phyloP scores from a whole-genome alignment of 2,329 filamentous ascomycete species.

The Thyridium curvatum region DNA sequence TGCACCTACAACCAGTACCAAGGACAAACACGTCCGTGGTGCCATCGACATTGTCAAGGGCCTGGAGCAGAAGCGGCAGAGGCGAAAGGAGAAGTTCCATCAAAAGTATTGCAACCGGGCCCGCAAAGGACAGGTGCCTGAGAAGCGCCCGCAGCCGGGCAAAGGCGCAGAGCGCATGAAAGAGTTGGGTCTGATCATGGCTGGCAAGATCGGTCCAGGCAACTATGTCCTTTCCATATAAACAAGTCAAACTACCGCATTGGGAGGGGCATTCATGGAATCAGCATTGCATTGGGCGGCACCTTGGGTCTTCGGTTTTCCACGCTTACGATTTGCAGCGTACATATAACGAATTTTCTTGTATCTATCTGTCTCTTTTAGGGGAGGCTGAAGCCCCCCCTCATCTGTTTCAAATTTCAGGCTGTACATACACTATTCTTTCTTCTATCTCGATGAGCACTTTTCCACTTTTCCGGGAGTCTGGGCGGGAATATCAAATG shows the following conservation, averaged over 20 bases:
- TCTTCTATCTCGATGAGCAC: no score
- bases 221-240: conserved; percentile 74
- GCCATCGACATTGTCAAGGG: conserved; percentile 97
- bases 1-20: conserved; percentile 15
- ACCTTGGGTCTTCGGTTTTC: conserved; percentile 6
- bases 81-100: conserved; percentile 86
- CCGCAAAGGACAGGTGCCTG: conserved; percentile 57
- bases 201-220: conserved; percentile 67
- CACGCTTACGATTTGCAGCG: conserved; percentile 9
- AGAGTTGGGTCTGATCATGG: conserved; percentile 83
- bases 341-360: not conserved
- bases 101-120: conserved; percentile 84
- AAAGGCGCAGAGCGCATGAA: conserved; percentile 91
- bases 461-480: conserved; percentile 3
- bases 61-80: conserved; percentile 86
- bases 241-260: conserved; percentile 9
- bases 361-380: not conserved
- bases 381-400: conserved; percentile 12
- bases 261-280: conserved; percentile 11
- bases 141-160: conserved; percentile 68
- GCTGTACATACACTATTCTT: no score
- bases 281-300: conserved; percentile 12
- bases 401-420: conserved; percentile 6
- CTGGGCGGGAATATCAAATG: conserved; percentile 3
- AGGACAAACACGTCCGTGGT: conserved; percentile 70